These are phyloP conservation scores for Ophioceras dolichostomum DNA, from an alignment of 2,329 filamentous ascomycete genomes.

Conservation along the genomic window DNA sequence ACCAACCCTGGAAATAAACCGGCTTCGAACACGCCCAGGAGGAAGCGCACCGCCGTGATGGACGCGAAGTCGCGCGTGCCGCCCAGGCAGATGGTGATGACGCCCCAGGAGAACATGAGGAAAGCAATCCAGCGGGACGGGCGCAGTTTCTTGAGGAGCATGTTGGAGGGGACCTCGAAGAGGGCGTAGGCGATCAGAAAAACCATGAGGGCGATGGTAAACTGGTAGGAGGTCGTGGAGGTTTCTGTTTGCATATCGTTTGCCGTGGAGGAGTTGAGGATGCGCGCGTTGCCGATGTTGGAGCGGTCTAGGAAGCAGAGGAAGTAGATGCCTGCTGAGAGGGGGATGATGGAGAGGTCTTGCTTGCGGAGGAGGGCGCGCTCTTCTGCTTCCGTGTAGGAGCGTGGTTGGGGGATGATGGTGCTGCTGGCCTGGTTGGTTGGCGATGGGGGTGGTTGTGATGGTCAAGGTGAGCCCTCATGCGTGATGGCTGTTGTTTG, in stretches of 20 bases:
- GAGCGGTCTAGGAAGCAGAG: conserved; percentile 56
- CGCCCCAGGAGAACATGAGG: conserved; percentile 55
- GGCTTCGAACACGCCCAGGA: conserved; percentile 59
- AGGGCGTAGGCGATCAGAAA: conserved; percentile 47
- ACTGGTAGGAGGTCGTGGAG: conserved; percentile 48
- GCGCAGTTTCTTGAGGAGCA: conserved; percentile 51
- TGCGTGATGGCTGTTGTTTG: too few species aligned
- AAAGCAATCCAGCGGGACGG: conserved; percentile 53
- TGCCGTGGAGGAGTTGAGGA: conserved; percentile 46
- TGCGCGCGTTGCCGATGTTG: conserved; percentile 59
- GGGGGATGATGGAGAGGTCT: conserved; percentile 49
- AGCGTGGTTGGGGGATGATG: too few species aligned
- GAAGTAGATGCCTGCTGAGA: conserved; percentile 52
- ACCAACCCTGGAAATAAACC: conserved; percentile 21
- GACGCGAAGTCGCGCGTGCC: conserved; percentile 47
- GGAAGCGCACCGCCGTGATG: conserved; percentile 53
- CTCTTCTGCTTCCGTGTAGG: conserved; percentile 10
- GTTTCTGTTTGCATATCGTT: conserved; percentile 53
- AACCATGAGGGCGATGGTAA: conserved; percentile 44
- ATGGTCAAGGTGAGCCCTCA: too few species aligned
- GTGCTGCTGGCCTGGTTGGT: too few species aligned
- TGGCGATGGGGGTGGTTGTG: too few species aligned
- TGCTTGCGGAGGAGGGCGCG: conserved; percentile 40
- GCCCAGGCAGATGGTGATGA: conserved; percentile 55
- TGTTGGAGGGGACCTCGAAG: conserved; percentile 56